Evolutionary conservation across 768 basidiomycete species (phyloP).

Genomic region (Asterophora parasitica): DNA sequence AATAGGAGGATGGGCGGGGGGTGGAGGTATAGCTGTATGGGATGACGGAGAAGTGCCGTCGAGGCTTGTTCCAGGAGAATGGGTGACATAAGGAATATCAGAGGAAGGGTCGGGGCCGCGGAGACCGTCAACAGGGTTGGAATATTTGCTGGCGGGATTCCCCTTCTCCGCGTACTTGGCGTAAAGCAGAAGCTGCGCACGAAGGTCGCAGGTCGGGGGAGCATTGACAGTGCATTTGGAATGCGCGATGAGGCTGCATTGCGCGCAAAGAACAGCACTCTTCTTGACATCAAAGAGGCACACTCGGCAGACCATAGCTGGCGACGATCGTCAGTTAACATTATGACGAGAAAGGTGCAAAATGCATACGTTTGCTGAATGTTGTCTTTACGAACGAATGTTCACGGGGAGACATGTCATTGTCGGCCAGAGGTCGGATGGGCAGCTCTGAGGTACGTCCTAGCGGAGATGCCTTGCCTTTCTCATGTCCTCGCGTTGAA

Average conservation of each 20-base stretch:
- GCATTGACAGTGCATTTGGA: constrained; percentile 69
- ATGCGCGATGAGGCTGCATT: constrained; percentile 88
- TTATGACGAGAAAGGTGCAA: constrained; percentile 4
- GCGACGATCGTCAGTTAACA: constrained; percentile 10
- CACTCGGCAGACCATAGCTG: constrained; percentile 85
- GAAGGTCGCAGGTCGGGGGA: constrained; percentile 77
- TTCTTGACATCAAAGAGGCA: constrained; percentile 80
- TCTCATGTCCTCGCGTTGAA: constrained; percentile 28
- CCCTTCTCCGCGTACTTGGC: constrained; percentile 75
- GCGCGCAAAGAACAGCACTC: constrained; percentile 80
- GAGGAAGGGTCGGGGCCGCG: constrained; percentile 43
- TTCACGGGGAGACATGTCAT: constrained; percentile 57
- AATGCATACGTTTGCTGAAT: constrained; percentile 78
- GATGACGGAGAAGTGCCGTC: constrained; percentile 35
- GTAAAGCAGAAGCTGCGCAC: constrained; percentile 72
- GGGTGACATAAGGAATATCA: constrained; percentile 50
- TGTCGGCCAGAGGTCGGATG: constrained; percentile 33
- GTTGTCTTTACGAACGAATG: constrained; percentile 91
- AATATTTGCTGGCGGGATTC: constrained; percentile 47
- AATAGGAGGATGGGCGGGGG: constrained; percentile 42
- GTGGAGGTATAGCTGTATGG: constrained; percentile 24
- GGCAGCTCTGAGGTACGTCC: constrained; percentile 36
- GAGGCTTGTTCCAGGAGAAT: constrained; percentile 43
- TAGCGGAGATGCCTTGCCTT: constrained; percentile 30
- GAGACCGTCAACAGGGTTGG: constrained; percentile 46